Conservation (phyloP, 108 stramenopile species). For the Cyclotella choctawhatcheeana region DNA sequence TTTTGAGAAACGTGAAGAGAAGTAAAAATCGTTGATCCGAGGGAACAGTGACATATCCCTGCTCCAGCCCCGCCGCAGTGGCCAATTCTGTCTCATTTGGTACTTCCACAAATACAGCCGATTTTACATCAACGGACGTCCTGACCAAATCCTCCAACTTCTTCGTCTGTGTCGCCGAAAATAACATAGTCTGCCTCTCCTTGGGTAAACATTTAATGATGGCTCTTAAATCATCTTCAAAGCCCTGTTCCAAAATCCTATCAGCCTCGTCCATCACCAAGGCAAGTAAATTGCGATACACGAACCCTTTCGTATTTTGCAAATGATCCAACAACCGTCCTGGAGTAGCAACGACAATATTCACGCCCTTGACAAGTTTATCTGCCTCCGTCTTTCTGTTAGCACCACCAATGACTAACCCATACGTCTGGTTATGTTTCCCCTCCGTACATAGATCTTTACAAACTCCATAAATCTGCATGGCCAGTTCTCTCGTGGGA, state of each 20-base stretch:
- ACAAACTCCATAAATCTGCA: constrained; percentile 99
- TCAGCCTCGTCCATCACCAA: constrained; percentile 99
- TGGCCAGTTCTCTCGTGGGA: constrained; percentile 97
- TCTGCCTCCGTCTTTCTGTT: constrained; percentile 98
- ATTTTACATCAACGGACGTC: constrained; percentile 87
- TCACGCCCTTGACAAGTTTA: constrained; percentile 94
- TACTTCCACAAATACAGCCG: constrained; percentile 94
- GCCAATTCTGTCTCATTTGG: constrained; percentile 85
- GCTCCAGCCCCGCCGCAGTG: constrained; percentile 95
- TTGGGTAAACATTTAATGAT: constrained; percentile 96
- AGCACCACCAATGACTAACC: constrained; percentile 97
- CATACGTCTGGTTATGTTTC: constrained; percentile 92
- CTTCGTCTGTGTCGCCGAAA: constrained; percentile 98
- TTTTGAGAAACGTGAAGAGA: constrained; percentile 97
- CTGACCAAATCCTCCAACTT: constrained; percentile 98
- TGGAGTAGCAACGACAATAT: constrained; percentile 96
- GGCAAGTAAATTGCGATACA: constrained; percentile 88
- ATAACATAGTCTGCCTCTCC: constrained; percentile 98
- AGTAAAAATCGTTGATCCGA: constrained; percentile 97
- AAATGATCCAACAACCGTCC: constrained; percentile 98
- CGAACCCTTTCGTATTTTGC: constrained; percentile 96
- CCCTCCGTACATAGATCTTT: constrained; percentile 86
- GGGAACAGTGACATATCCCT: constrained; percentile 97
- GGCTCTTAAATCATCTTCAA: constrained; percentile 97
- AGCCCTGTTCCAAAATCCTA: constrained; percentile 97